Evolutionary conservation across 805 yeast genomes (phyloP).

Genomic region (Saccharomyces mikatae): DNA sequence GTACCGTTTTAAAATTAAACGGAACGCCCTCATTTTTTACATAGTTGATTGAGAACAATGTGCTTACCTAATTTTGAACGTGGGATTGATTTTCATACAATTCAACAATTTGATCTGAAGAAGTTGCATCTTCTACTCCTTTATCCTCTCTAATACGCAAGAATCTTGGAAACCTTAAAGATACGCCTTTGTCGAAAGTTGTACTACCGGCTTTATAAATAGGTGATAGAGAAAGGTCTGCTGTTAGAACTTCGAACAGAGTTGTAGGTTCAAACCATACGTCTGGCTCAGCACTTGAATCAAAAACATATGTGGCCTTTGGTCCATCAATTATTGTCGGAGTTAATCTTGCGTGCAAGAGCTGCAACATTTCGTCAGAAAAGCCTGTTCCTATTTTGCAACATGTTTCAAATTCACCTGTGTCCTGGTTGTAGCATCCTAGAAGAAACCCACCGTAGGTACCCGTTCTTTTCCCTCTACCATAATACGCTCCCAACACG

Average conservation of each 20-base stretch:
- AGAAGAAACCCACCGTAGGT: slow-evolving; percentile 89
- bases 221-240: slow-evolving; percentile 84
- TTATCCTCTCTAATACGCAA: slow-evolving; percentile 80
- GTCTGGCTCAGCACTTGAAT: slow-evolving; percentile 72
- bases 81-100: slow-evolving; percentile 68
- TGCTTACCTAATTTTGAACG: slow-evolving; percentile 6
- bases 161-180: slow-evolving; percentile 84
- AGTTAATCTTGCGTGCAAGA: slow-evolving; percentile 50
- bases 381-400: slow-evolving; percentile 98
- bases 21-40: background rate
- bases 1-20: background rate
- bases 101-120: slow-evolving; percentile 75
- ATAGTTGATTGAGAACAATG: slow-evolving; percentile 1
- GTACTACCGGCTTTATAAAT: slow-evolving; percentile 76
- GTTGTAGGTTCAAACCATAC: slow-evolving; percentile 88
- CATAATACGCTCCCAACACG: slow-evolving; percentile 88
- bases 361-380: slow-evolving; percentile 70
- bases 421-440: slow-evolving; percentile 83
- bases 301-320: slow-evolving; percentile 60
- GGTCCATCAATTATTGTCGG: slow-evolving; percentile 61
- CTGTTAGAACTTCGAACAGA: slow-evolving; percentile 83
- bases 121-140: slow-evolving; percentile 76
- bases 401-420: slow-evolving; percentile 89
- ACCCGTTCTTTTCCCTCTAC: slow-evolving; percentile 92
- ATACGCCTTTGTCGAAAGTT: slow-evolving; percentile 72